These are phyloP conservation scores for Rosa chinensis DNA, from an alignment of 306 rosid genomes.

Conservation along the genomic window DNA sequence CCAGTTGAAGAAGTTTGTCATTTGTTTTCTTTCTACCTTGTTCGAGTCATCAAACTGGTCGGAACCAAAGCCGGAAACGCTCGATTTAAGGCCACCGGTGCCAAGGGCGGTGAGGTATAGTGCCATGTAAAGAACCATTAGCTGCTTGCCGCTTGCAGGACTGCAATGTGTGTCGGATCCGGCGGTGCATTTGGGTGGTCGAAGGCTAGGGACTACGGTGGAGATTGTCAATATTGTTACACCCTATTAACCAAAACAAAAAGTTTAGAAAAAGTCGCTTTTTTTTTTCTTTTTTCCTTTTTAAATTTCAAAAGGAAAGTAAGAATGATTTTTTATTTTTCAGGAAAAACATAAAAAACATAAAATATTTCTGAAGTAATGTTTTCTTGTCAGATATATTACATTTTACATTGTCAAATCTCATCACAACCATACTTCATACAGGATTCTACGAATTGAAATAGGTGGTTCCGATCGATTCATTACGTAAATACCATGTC, in stretches of 20 bases:
- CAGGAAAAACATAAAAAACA: too few relatives aligned
- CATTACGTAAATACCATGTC: neutral
- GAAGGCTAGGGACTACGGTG: constrained; percentile 74
- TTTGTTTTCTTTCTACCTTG: constrained; percentile 43
- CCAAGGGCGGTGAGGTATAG: constrained; percentile 78
- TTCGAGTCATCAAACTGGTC: constrained; percentile 78
- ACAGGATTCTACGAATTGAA: neutral
- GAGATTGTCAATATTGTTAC: constrained; percentile 79
- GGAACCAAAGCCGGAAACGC: constrained; percentile 85
- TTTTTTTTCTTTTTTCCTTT: neutral
- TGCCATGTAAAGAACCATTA: constrained; percentile 52
- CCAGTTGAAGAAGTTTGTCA: constrained; percentile 80
- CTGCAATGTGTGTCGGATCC: constrained; percentile 29
- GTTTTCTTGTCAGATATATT: too few relatives aligned
- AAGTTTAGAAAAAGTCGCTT: neutral
- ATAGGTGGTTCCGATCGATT: neutral
- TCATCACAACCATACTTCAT: neutral
- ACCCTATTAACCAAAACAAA: constrained; percentile 48
- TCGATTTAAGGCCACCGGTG: constrained; percentile 82
- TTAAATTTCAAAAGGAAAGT: too few relatives aligned
- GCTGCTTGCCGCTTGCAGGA: constrained; percentile 50
- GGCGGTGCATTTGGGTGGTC: constrained; percentile 59
- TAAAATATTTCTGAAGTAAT: too few relatives aligned
- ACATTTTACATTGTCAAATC: neutral
- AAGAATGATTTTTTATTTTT: too few relatives aligned